These are phyloP conservation scores for Tephrocybe sp. DNA, from an alignment of 768 basidiomycete species.

Conservation along the genomic window DNA sequence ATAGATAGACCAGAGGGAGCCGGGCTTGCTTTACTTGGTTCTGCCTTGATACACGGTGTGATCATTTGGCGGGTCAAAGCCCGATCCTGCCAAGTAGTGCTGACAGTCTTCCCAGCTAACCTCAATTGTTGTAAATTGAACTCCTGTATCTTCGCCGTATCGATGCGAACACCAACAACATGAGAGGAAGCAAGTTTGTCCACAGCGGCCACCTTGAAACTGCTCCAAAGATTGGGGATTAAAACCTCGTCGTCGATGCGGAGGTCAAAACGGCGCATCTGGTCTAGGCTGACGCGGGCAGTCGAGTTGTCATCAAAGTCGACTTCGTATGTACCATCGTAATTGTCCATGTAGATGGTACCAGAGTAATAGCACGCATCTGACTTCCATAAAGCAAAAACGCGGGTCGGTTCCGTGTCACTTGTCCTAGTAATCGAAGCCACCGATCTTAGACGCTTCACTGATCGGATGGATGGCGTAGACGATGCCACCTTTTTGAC, in stretches of 20 bases:
- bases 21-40: slow-evolving; percentile 34
- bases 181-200: slow-evolving; percentile 27
- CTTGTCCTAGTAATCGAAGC: slow-evolving; percentile 22
- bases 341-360: slow-evolving; percentile 38
- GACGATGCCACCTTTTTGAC: slow-evolving; percentile 26
- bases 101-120: slow-evolving; percentile 52
- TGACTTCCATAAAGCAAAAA: slow-evolving; percentile 69
- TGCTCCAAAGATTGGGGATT: slow-evolving; percentile 24
- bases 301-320: slow-evolving; percentile 68
- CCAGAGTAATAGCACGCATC: slow-evolving; percentile 66
- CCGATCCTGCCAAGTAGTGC: slow-evolving; percentile 55
- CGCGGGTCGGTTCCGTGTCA: slow-evolving; percentile 43
- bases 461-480: slow-evolving; percentile 31
- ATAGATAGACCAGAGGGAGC: slow-evolving; percentile 52
- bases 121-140: slow-evolving; percentile 40
- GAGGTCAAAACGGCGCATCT: slow-evolving; percentile 55
- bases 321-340: slow-evolving; percentile 40
- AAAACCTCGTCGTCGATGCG: slow-evolving; percentile 58
- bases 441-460: slow-evolving; percentile 40
- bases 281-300: slow-evolving; percentile 44
- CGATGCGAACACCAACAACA: slow-evolving; percentile 36
- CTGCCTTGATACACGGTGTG: slow-evolving; percentile 37
- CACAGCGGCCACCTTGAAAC: slow-evolving; percentile 33
- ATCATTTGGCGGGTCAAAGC: slow-evolving; percentile 41
- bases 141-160: slow-evolving; percentile 36